Percentiles rank a stretch among this genome's conserved stretches.
These are phyloP conservation scores for Ustilago esculenta DNA, from an alignment of 1,284 basidiomycete species.

Conservation along the genomic window DNA sequence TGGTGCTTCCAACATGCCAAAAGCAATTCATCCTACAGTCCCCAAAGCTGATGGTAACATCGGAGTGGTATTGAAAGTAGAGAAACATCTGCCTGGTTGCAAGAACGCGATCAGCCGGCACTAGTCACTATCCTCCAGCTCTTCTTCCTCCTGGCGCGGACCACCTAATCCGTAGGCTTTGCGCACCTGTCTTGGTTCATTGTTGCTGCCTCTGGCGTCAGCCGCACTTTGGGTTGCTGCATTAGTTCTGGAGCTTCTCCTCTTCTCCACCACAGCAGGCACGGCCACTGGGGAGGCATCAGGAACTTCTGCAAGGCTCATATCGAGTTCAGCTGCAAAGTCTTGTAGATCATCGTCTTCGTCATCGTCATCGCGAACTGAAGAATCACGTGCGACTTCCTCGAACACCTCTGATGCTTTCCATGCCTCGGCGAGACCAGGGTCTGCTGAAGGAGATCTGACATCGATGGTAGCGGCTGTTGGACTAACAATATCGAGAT, in stretches of 20 bases:
- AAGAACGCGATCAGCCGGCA: no score
- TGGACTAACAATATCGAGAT: conserved; percentile 17
- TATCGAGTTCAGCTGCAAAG: conserved; percentile 48
- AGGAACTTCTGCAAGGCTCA: conserved; percentile 36
- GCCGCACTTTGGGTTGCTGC: not conserved
- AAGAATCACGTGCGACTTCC: not conserved
- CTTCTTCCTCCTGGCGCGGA: conserved; percentile 44
- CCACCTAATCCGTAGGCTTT: conserved; percentile 44
- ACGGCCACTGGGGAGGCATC: conserved; percentile 9
- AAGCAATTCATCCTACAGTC: no score
- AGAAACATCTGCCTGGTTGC: no score
- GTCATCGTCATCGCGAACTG: conserved; percentile 18
- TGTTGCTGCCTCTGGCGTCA: not conserved
- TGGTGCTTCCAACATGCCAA: no score
- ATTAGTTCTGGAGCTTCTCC: conserved; percentile 16
- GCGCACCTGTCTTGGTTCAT: conserved; percentile 9
- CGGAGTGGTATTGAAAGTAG: no score
- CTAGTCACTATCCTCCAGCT: conserved; percentile 45
- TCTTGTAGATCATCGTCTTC: conserved; percentile 40
- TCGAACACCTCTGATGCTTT: not conserved
- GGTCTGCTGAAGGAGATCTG: not conserved
- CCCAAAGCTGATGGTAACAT: no score
- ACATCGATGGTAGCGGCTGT: no score
- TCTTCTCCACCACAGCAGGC: conserved; percentile 9
- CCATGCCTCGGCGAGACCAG: not conserved